These are phyloP conservation scores for Chlorella vulgaris DNA, from an alignment of 139 green algal species.

Conservation along the genomic window DNA sequence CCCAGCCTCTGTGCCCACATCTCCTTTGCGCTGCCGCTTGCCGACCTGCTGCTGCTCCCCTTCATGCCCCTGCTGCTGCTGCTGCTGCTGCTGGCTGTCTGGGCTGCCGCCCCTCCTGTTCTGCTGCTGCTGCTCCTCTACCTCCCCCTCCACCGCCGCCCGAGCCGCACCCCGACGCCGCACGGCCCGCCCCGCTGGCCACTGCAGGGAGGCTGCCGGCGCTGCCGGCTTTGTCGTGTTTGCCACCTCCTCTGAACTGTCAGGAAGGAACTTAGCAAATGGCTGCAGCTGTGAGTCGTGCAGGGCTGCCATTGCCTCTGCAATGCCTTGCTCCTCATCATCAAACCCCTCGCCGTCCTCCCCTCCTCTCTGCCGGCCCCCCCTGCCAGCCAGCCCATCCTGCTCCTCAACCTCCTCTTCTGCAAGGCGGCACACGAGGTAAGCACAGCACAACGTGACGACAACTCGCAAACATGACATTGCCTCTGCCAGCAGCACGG, in stretches of 20 bases:
- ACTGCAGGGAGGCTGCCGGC: background rate
- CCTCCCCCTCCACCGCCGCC: background rate
- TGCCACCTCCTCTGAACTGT: background rate
- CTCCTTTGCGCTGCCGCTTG: constrained; percentile 2
- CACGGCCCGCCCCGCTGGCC: background rate
- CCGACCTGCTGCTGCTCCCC: background rate
- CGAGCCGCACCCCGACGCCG: constrained; percentile 3
- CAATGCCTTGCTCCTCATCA: constrained; percentile 35
- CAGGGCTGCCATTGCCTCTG: constrained; percentile 7
- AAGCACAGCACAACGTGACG: too few relatives aligned
- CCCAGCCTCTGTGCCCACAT: background rate
- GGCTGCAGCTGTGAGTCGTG: constrained; percentile 18
- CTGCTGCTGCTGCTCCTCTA: background rate
- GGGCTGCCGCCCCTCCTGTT: background rate
- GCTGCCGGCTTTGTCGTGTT: background rate
- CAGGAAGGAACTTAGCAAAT: constrained; percentile 16
- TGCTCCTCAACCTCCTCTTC: constrained; percentile 23
- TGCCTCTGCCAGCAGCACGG: background rate
- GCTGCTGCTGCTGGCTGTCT: background rate
- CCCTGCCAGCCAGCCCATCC: constrained; percentile 15
- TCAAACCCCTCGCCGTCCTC: constrained; percentile 13
- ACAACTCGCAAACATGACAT: background rate
- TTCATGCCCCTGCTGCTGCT: constrained; percentile 1
- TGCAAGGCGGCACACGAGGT: background rate
- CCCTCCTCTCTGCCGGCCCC: too few relatives aligned